These are phyloP conservation scores for Nitzschia inconspicua DNA, from an alignment of 108 stramenopile species.

Conservation along the genomic window DNA sequence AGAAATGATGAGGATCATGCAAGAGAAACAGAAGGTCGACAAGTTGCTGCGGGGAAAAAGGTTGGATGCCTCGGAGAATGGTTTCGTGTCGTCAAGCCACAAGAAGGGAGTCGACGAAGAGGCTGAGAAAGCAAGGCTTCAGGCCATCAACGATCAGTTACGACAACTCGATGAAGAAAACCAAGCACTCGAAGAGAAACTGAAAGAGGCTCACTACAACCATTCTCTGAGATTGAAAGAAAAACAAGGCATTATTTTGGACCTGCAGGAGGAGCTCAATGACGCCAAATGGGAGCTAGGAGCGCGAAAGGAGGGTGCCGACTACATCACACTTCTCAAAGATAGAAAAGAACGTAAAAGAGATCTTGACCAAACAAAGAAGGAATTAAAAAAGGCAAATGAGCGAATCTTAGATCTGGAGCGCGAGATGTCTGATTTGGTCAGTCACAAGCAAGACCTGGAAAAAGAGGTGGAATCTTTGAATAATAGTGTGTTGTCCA, in stretches of 20 bases:
- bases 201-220: slow-evolving; percentile 3
- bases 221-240: slow-evolving; percentile 20
- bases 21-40: slow-evolving; percentile 27
- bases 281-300: slow-evolving; percentile 22
- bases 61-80: slow-evolving; percentile 3
- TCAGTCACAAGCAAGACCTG: slow-evolving; percentile 3
- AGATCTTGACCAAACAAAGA: slow-evolving; percentile 18
- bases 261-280: slow-evolving; percentile 15
- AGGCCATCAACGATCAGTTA: slow-evolving; percentile 13
- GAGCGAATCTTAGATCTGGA: slow-evolving; percentile 14
- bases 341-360: slow-evolving; percentile 26
- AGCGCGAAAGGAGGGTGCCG: slow-evolving; percentile 20
- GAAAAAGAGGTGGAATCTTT: slow-evolving; percentile 21
- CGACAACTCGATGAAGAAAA: slow-evolving; percentile 20
- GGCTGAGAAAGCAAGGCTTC: slow-evolving; percentile 14
- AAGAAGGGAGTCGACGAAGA: slow-evolving; percentile 7
- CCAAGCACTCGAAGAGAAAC: slow-evolving; percentile 21
- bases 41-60: slow-evolving; percentile 4
- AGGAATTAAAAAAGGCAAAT: slow-evolving; percentile 13
- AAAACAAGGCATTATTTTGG: slow-evolving; percentile 19
- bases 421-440: neutral
- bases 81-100: slow-evolving; percentile 17
- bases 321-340: slow-evolving; percentile 18
- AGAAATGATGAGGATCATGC: slow-evolving; percentile 33
- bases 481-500: slow-evolving; percentile 13